phyloP scores from a whole-genome alignment of 202 grass and related monocot species.

The Zoysia matrella region DNA sequence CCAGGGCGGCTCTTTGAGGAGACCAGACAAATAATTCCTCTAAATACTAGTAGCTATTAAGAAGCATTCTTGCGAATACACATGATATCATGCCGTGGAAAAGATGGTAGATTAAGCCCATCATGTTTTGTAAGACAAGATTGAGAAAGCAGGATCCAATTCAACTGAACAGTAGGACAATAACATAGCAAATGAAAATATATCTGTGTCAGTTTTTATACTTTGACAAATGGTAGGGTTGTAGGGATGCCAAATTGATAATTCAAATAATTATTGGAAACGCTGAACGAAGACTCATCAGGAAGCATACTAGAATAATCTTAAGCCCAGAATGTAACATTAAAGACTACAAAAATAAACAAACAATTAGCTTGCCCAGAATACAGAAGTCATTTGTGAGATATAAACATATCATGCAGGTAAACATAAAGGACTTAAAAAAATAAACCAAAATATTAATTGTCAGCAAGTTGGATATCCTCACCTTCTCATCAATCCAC shows the following conservation, averaged over 20 bases:
- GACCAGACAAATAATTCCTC: slow-evolving; percentile 20
- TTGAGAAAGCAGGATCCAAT: slow-evolving; percentile 35
- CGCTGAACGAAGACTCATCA: neutral
- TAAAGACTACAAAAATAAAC: too few relatives aligned
- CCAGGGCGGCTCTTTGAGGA: too few relatives aligned
- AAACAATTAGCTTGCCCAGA: neutral
- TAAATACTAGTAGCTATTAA: slow-evolving; percentile 35
- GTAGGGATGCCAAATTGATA: neutral
- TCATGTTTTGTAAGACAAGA: slow-evolving; percentile 22
- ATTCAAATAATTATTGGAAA: neutral
- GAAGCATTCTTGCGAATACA: slow-evolving; percentile 17
- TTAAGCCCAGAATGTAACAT: neutral
- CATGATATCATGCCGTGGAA: slow-evolving; percentile 16
- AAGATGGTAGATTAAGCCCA: neutral
- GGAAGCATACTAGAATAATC: neutral
- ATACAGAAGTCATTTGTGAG: neutral
- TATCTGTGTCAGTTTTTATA: neutral
- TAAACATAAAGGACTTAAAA: neutral
- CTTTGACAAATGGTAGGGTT: neutral
- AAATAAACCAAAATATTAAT: slow-evolving; percentile 19
- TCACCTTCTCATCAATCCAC: slow-evolving; percentile 99
- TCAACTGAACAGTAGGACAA: neutral
- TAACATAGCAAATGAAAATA: slow-evolving; percentile 24
- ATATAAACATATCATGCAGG: neutral
- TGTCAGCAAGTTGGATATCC: slow-evolving; percentile 6